Evolutionary conservation across 139 green algal genomes (phyloP), one percentile per base, ranked within the genome.

Genomic region (Tetratostichococcus sp.): DNA sequence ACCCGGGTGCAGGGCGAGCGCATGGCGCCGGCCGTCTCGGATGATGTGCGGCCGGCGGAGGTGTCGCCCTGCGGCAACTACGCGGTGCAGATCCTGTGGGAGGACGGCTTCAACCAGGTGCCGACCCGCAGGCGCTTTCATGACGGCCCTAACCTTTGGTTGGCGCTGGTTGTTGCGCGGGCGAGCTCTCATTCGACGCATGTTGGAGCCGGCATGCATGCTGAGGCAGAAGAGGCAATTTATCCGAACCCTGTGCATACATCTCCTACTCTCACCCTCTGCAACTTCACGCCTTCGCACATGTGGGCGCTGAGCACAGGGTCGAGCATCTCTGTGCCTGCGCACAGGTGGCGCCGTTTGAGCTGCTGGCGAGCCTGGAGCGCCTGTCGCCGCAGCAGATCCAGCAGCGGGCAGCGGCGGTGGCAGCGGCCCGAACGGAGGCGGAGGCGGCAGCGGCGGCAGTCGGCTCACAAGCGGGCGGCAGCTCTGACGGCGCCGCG

Each of bases 61-160:
- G 80, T 98, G 78, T 83, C 35, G 86, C 90, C 1, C 75, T 99
- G 19, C 50, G 96, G 96, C 35, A 99, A 99, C 86, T 99, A 99
- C 75, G 96, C 96, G 2, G 92, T 89, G 35, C 82, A 91, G 84
- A 94, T 97, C 74, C 77, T 69, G 2, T 96, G 92, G 91, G 62
- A 91, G 72, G 93, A 97, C 50, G 89, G 92, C 30, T 95, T 96
- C 86, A 96, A 93, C 76, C 82, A 86, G 72, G 80, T 81, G 32
- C 14, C 28, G 23, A n/a, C n/a, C n/a, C n/a, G n/a, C n/a, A n/a
- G n/a, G 4, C 66, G 70, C 43, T 23, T 30, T 23, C 30, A n/a
- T 66, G 19, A 30, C 8, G n/a, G n/a, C 4, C 19, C 19, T 11
- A 66, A 4, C 25, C 19, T 19, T 66, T n/a, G n/a, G n/a, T n/a